These are phyloP conservation scores for Echites panduratus DNA, from an alignment of 257 asterid species.

Conservation along the genomic window DNA sequence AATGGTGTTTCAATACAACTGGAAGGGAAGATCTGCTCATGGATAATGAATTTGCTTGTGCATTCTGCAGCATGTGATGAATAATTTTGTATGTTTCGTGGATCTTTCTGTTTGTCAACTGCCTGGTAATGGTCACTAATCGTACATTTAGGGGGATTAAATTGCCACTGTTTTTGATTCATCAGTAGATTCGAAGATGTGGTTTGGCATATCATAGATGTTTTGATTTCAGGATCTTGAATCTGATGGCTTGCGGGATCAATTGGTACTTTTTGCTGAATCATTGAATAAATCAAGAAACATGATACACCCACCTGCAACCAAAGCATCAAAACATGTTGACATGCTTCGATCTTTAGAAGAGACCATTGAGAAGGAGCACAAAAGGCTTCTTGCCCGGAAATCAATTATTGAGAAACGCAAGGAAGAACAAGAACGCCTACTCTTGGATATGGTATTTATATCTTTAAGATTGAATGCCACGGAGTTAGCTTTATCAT, in stretches of 20 bases:
- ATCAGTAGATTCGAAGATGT: not conserved
- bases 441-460: conserved; percentile 74
- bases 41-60: not conserved
- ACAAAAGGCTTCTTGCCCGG: conserved; percentile 86
- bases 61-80: not conserved
- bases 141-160: not conserved
- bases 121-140: not conserved
- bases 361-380: conserved; percentile 74
- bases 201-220: not conserved
- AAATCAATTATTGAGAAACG: conserved; percentile 77
- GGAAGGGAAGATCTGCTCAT: not conserved
- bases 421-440: conserved; percentile 93
- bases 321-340: conserved; percentile 42
- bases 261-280: conserved; percentile 53
- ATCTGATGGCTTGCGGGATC: conserved; percentile 62
- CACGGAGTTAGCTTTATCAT: not conserved
- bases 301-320: conserved; percentile 50
- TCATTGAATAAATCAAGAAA: conserved; percentile 56
- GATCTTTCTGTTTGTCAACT: not conserved
- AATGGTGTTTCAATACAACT: not conserved
- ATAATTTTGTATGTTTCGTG: not conserved
- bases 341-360: conserved; percentile 46
- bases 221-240: conserved; percentile 60
- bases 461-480: not conserved
- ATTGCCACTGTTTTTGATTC: not conserved